These are phyloP conservation scores for Berkeleyomyces rouxiae DNA, from an alignment of 2,329 filamentous ascomycete species.

Conservation along the genomic window DNA sequence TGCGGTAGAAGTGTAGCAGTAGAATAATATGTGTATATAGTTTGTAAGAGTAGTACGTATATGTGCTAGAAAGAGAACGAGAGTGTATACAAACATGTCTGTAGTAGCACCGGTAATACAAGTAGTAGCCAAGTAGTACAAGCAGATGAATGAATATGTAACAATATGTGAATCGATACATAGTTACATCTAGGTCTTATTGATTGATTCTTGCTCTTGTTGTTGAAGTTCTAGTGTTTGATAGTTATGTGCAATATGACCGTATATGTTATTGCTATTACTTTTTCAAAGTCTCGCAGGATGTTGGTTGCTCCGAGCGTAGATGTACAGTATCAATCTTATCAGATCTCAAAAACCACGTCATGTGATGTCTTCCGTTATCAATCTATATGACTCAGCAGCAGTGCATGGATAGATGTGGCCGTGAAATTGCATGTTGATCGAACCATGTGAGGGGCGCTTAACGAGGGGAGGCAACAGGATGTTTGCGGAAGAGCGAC, in stretches of 20 bases:
- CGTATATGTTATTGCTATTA: too few species aligned
- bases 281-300: too few species aligned
- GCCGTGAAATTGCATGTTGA: background rate
- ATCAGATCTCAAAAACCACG: background rate
- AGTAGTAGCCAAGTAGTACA: too few species aligned
- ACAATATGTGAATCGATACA: too few species aligned
- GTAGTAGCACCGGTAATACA: too few species aligned
- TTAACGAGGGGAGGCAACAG: background rate
- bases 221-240: too few species aligned
- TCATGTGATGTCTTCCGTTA: background rate
- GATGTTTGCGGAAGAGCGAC: background rate
- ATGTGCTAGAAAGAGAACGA: background rate
- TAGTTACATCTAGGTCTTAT: too few species aligned
- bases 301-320: too few species aligned
- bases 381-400: background rate
- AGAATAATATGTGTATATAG: background rate
- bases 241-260: too few species aligned
- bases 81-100: too few species aligned
- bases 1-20: background rate
- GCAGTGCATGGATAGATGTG: conserved; percentile 5
- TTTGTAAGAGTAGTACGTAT: background rate
- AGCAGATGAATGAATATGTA: too few species aligned
- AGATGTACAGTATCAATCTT: background rate
- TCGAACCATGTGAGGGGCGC: conserved; percentile 1
- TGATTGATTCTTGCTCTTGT: too few species aligned